Conservation (phyloP, 106 monocot genomes). For the Dendrobium chrysotoxum region DNA sequence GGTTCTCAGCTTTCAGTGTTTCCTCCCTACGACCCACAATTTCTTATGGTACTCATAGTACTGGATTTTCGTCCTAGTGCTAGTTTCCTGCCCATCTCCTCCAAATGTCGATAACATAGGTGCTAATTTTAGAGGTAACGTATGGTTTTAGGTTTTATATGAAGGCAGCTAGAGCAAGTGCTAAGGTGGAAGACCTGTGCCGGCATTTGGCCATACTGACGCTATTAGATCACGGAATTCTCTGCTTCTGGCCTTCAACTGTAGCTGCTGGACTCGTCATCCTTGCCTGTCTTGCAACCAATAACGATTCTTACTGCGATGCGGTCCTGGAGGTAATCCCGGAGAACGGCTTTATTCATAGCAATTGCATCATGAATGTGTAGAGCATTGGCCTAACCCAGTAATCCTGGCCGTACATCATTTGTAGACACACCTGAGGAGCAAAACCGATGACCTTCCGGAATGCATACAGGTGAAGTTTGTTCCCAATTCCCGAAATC, state of each 20-base stretch:
- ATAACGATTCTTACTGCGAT: constrained; percentile 45
- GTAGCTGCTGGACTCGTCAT: constrained; percentile 86
- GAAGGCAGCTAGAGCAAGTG: constrained; percentile 69
- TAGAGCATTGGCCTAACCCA: not conserved
- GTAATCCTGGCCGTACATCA: not conserved
- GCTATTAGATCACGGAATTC: constrained; percentile 66
- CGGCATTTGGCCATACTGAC: constrained; percentile 64
- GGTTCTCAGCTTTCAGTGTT: constrained; percentile 73
- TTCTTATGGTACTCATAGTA: constrained; percentile 60
- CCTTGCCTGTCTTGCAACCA: constrained; percentile 72
- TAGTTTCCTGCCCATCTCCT: too few species aligned
- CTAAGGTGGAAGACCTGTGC: constrained; percentile 43
- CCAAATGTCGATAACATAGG: too few species aligned
- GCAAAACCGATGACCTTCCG: constrained; percentile 70
- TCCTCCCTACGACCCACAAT: constrained; percentile 64
- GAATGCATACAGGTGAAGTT: constrained; percentile 73
- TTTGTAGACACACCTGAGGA: constrained; percentile 81
- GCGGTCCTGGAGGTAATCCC: constrained; percentile 69
- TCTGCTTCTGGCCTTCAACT: constrained; percentile 89
- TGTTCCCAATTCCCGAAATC: not conserved
- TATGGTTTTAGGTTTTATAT: constrained; percentile 71
- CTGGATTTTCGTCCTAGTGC: too few species aligned
- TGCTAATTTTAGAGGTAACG: too few species aligned
- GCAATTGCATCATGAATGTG: not conserved
- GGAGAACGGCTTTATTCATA: not conserved